phyloP scores from a whole-genome alignment of 129 eudicot species.

The Deinandra increscens region DNA sequence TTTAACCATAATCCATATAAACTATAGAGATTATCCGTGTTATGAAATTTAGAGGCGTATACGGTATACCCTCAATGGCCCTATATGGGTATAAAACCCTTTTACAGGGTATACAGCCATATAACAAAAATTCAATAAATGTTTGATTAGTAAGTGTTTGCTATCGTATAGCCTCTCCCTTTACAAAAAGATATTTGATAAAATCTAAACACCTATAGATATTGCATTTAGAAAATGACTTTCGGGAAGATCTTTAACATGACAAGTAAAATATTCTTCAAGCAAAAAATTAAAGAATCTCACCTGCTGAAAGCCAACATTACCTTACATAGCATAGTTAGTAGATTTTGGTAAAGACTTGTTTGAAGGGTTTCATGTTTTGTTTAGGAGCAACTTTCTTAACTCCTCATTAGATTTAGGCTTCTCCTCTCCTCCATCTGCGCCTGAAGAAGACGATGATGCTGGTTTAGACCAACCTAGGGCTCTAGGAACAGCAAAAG shows the following conservation, averaged over 20 bases:
- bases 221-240: not conserved
- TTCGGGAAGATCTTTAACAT: not conserved
- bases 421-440: slow-evolving; percentile 50
- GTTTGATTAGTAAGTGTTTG: too few relatives aligned
- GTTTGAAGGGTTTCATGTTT: not conserved
- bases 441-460: slow-evolving; percentile 28
- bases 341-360: not conserved
- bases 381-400: slow-evolving; percentile 59
- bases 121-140: too few relatives aligned
- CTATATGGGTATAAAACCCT: too few relatives aligned
- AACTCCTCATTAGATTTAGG: slow-evolving; percentile 89
- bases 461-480: slow-evolving; percentile 41
- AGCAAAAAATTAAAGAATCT: not conserved
- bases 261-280: not conserved
- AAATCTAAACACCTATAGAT: not conserved
- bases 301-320: not conserved
- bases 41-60: too few relatives aligned
- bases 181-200: not conserved
- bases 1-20: too few relatives aligned
- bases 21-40: too few relatives aligned
- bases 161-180: too few relatives aligned
- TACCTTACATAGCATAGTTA: not conserved
- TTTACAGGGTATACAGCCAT: too few relatives aligned
- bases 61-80: too few relatives aligned
- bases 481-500: slow-evolving; percentile 87